Base-by-base conservation (phyloP, 495 filamentous ascomycete genomes). In the Penicillium cinerascens region DNA sequence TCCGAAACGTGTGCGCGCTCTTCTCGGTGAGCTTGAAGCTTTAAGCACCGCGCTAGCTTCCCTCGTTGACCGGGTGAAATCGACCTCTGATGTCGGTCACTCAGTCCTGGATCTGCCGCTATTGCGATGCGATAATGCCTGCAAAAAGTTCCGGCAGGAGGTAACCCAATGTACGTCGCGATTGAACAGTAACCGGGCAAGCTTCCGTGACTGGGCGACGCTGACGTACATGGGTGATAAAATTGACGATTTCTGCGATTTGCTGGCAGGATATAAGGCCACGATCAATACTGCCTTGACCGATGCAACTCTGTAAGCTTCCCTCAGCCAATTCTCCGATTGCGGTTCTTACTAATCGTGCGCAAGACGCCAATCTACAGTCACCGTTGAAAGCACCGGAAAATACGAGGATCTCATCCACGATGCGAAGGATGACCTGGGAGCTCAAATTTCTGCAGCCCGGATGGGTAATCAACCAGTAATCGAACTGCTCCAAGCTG, bases 121-220 rank as follows among this genome's bases (percentile, higher is more conserved):
- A n/a, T 4, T 23, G 17, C 33, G 45, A 23, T 48, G 45, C 16
- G 17, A 18, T 15, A 48, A 48, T 16, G 33, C 18, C 7, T 48
- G 33, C 18, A 36, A 37, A 4, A 33, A 48, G 6, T 48, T 48
- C 16, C 6, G 39, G n/a, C 11, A 22, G 16, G 4, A 22, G 4
- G n/a, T 48, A 11, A 18, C 23, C 9, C 6, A 48, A 25, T 48
- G 33, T 11, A 38, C 45, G 2, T 6, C 17, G 6, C 45, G 21
- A 7, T 54, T 37, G 3, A 41, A 1, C 3, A 44, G 27, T 9
- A 44, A 46, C 2, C 17, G 40, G 0, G 23, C 9, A 2, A 70
- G 66, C 48, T 63, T 63, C 21, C 50, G 62, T 17, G 66, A 67
- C 33, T 69, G 61, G 66, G 59, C 55, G 26, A 70, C 62, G 44